Base-by-base conservation (phyloP, 1,139 yeast genomes). In the Magnusiomyces suaveolens region DNA sequence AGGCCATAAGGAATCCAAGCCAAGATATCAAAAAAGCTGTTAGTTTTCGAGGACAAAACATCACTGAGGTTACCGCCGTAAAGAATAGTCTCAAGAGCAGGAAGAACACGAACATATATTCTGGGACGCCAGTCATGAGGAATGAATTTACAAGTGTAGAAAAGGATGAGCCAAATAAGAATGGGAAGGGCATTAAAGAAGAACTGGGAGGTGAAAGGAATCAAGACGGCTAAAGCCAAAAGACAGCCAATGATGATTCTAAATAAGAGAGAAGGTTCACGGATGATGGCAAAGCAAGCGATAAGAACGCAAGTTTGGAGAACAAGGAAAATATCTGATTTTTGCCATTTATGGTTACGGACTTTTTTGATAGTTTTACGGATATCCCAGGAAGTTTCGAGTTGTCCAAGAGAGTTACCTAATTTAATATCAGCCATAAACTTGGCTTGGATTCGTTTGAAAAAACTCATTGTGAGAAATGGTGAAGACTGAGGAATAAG, bases 1-100 rank as follows among this genome's bases (percentile, higher is more conserved):
- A 92, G 69, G 3, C 98, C 98, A 68, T 92, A 92, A 1, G 99
- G 99, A 54, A 94, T 71, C 97, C 97, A 92, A 8, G 97, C 97
- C 52, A 88, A 66, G 26, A 92, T 74, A 67, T 92, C 99, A 56
- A 89, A 75, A 4, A 82, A 64, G 1, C 85, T 69, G 60, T 77
- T 80, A 36, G 87, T 83, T 21, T 82, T 74, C 2, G 94, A 79
- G 1, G 97, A 95, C 64, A 92, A 76, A 41, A 92, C 83, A 64
- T 86, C 88, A 54, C 94, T 83, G 64, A 94, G 77, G 69, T 92
- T 88, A 65, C 92, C 97, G 53, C 98, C 98, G 66, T 88, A 92
- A 60, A 92, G 75, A 57, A 92, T 86, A 39, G 97, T 89, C 69
- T 92, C 99, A 72, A 90, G 77, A 1, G 96, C 95, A 0, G 99